These are phyloP conservation scores for Populus ilicifolia DNA, from an alignment of 345 rosid genomes.

Conservation along the genomic window DNA sequence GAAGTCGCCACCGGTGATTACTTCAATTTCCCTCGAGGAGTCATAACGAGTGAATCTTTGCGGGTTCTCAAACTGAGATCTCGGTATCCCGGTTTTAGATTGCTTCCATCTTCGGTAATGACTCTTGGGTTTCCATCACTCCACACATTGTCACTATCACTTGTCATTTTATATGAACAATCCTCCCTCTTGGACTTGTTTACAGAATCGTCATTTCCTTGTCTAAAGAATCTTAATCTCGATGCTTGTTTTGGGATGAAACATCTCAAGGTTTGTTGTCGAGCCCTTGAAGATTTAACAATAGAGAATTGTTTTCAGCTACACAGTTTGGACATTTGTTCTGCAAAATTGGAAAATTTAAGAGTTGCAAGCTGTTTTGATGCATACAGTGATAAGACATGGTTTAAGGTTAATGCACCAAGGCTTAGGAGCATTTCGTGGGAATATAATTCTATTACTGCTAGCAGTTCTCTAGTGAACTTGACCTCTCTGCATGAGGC, in stretches of 20 bases:
- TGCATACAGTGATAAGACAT: constrained; percentile 34
- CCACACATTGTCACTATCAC: constrained; percentile 48
- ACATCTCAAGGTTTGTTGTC: constrained; percentile 53
- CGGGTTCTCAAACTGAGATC: constrained; percentile 56
- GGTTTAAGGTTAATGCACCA: constrained; percentile 54
- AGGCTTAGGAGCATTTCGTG: constrained; percentile 41
- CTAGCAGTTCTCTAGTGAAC: constrained; percentile 38
- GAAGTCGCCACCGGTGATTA: constrained; percentile 71
- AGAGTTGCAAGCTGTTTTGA: constrained; percentile 57
- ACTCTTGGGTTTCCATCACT: constrained; percentile 53
- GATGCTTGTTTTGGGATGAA: constrained; percentile 53
- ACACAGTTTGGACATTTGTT: constrained; percentile 46
- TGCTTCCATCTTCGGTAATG: constrained; percentile 57
- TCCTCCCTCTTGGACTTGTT: constrained; percentile 58
- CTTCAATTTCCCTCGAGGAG: constrained; percentile 72
- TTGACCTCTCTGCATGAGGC: constrained; percentile 43
- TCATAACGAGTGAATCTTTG: constrained; percentile 47
- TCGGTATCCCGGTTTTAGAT: constrained; percentile 58
- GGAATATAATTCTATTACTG: constrained; percentile 47
- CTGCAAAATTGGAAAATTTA: constrained; percentile 43
- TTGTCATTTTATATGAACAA: constrained; percentile 42
- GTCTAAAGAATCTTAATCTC: constrained; percentile 47
- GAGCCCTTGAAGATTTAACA: constrained; percentile 46
- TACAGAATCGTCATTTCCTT: constrained; percentile 62
- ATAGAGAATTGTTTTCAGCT: constrained; percentile 53